phyloP scores from a whole-genome alignment of 2,329 filamentous ascomycete genomes.

The Diaporthe sp. region DNA sequence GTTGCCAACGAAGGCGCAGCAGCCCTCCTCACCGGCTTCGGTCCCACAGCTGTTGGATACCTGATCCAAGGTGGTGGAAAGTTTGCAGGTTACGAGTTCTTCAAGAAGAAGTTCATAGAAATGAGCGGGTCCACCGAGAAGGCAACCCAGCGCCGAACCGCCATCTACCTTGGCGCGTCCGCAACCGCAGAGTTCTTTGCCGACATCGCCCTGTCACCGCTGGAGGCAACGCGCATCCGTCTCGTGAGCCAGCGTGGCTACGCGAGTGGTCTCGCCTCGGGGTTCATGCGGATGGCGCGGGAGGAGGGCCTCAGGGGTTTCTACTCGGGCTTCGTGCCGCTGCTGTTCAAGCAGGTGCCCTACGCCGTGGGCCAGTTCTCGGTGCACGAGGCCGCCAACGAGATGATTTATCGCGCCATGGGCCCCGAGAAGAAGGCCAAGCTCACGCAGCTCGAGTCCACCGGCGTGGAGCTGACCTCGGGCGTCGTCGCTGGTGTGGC shows the following conservation, averaged over 20 bases:
- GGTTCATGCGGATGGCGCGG: slow-evolving; percentile 81
- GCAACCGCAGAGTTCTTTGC: slow-evolving; percentile 80
- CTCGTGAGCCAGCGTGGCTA: slow-evolving; percentile 87
- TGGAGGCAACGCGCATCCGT: slow-evolving; percentile 85
- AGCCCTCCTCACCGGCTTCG: slow-evolving; percentile 85
- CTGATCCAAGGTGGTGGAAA: slow-evolving; percentile 92
- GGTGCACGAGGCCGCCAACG: slow-evolving; percentile 89
- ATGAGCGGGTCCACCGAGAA: slow-evolving; percentile 67
- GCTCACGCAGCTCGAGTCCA: slow-evolving; percentile 79
- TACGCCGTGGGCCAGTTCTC: slow-evolving; percentile 97
- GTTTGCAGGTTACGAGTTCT: slow-evolving; percentile 94
- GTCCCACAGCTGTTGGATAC: slow-evolving; percentile 88
- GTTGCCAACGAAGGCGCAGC: slow-evolving; percentile 83
- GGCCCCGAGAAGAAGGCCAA: slow-evolving; percentile 77
- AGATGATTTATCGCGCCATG: slow-evolving; percentile 78
- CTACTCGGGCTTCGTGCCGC: slow-evolving; percentile 91
- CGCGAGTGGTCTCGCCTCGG: slow-evolving; percentile 77
- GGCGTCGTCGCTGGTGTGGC: slow-evolving; percentile 91
- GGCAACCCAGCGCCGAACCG: slow-evolving; percentile 61
- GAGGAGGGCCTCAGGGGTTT: slow-evolving; percentile 85
- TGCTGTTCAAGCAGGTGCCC: slow-evolving; percentile 90
- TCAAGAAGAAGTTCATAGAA: slow-evolving; percentile 90
- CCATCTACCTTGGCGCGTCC: slow-evolving; percentile 80
- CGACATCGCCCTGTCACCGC: slow-evolving; percentile 88
- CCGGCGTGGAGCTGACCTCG: slow-evolving; percentile 86